phyloP scores from a whole-genome alignment of 768 basidiomycete genomes.

The Amanita jacksonii region DNA sequence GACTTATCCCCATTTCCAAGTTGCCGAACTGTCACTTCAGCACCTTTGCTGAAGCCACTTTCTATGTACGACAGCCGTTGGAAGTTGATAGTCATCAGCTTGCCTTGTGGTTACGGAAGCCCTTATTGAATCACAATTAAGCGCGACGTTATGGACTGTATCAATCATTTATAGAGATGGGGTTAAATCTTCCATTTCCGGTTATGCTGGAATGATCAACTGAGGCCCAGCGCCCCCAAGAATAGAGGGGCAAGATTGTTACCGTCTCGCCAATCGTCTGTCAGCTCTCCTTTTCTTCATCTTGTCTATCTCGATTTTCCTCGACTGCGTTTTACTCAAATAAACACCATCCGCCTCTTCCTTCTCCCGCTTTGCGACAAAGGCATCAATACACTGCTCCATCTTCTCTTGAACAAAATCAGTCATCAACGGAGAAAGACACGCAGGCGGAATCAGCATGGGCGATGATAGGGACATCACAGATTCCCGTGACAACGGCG shows the following conservation, averaged over 20 bases:
- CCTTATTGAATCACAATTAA: no score
- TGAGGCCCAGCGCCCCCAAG: no score
- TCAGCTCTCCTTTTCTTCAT: slow-evolving; percentile 29
- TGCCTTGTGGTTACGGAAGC: no score
- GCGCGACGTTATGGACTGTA: no score
- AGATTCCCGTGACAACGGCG: not conserved
- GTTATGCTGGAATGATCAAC: not conserved
- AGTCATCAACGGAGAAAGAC: not conserved
- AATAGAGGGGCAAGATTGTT: no score
- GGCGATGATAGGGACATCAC: not conserved
- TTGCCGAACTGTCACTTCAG: no score
- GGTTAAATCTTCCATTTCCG: slow-evolving; percentile 1
- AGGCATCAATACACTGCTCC: slow-evolving; percentile 58
- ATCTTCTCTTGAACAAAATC: slow-evolving; percentile 49
- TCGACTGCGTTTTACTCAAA: slow-evolving; percentile 64
- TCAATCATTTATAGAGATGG: no score
- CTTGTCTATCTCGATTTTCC: slow-evolving; percentile 39
- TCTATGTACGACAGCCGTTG: no score
- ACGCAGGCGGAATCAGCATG: not conserved
- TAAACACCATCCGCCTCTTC: slow-evolving; percentile 47
- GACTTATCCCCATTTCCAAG: no score
- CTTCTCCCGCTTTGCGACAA: slow-evolving; percentile 31
- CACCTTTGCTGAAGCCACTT: no score
- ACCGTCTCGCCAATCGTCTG: slow-evolving; percentile 10
- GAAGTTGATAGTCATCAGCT: no score